Conservation (phyloP, 192 early-diverging fungal genomes). For the Anaeromyces robustus region DNA sequence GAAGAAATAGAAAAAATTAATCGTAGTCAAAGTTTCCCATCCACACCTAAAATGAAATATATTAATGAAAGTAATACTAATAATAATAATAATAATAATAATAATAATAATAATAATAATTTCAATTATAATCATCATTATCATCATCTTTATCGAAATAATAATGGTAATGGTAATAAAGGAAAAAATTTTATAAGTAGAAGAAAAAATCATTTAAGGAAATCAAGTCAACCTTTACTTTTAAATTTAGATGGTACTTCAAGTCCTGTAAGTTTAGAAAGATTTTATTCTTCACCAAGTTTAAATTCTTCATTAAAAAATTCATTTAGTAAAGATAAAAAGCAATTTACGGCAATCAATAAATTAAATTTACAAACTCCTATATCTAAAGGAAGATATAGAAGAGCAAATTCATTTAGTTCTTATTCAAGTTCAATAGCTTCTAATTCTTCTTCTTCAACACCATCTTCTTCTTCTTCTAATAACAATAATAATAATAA, state of each 20-base stretch:
- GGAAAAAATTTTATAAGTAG: background rate
- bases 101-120: too few species aligned
- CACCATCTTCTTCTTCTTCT: background rate
- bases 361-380: background rate
- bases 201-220: background rate
- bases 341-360: background rate
- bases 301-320: background rate
- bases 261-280: background rate
- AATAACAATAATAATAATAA: too few species aligned
- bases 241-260: background rate
- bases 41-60: background rate
- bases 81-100: too few species aligned
- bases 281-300: background rate
- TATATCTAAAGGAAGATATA: background rate
- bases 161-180: background rate
- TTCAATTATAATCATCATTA: too few species aligned
- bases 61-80: background rate
- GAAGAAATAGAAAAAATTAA: background rate
- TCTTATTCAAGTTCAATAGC: background rate
- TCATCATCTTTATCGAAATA: too few species aligned
- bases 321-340: background rate
- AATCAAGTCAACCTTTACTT: background rate
- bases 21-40: background rate
- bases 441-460: background rate
- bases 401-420: background rate